These are phyloP conservation scores for Trypanosoma cruzi DNA, from an alignment of 208 protist species.

Conservation along the genomic window DNA sequence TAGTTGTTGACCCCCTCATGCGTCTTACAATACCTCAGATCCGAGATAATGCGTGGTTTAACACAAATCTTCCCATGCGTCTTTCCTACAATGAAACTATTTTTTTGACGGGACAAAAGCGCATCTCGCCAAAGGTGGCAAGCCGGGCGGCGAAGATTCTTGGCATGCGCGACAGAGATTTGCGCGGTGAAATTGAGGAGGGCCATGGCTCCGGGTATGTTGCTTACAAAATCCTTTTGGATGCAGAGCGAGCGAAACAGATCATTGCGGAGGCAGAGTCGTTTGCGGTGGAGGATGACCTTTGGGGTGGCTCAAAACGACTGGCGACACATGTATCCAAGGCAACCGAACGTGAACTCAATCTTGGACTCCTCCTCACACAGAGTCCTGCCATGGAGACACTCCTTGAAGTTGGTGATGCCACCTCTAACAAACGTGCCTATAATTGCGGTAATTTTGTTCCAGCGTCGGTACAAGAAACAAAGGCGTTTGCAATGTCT, in stretches of 20 bases:
- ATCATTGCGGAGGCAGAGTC: constrained; percentile 56
- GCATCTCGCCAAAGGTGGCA: constrained; percentile 67
- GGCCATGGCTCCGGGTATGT: constrained; percentile 65
- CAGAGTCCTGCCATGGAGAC: constrained; percentile 89
- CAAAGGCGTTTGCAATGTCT: constrained; percentile 6
- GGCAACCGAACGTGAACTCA: constrained; percentile 82
- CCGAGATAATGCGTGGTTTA: constrained; percentile 91
- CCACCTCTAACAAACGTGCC: constrained; percentile 63
- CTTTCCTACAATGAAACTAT: constrained; percentile 80
- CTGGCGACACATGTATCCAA: constrained; percentile 33
- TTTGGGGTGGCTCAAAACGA: not conserved
- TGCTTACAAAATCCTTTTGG: constrained; percentile 88
- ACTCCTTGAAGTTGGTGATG: constrained; percentile 72
- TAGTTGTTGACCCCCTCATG: constrained; percentile 89
- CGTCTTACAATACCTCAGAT: constrained; percentile 92
- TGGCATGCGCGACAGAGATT: constrained; percentile 61
- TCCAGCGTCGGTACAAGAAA: constrained; percentile 56
- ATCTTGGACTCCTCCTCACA: constrained; percentile 84
- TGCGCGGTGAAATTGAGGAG: constrained; percentile 63
- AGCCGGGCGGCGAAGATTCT: constrained; percentile 63
- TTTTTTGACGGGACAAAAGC: constrained; percentile 65
- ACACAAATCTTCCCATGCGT: constrained; percentile 75
- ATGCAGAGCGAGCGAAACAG: constrained; percentile 60
- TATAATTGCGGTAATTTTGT: constrained; percentile 84
- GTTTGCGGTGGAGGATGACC: constrained; percentile 19